Conservation (phyloP, 2,329 filamentous ascomycete genomes). For the Colletotrichum plurivorum region DNA sequence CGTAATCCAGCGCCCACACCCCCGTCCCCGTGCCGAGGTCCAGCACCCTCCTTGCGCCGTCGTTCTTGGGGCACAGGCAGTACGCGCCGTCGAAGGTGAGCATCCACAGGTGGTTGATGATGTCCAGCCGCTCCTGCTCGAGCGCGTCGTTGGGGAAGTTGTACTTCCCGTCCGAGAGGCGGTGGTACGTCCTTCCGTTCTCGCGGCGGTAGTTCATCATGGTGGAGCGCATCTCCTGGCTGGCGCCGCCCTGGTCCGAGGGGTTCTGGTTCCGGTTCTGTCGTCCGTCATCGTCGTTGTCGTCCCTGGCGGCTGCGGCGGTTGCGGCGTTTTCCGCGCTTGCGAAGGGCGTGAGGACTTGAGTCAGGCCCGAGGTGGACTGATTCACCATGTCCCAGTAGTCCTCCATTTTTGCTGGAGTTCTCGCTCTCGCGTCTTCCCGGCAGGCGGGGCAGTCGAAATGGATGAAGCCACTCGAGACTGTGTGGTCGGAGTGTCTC, state of each 20-base stretch:
- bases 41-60: slow-evolving; percentile 35
- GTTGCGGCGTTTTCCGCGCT: neutral
- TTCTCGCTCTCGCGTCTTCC: neutral
- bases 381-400: neutral
- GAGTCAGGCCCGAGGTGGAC: neutral
- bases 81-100: slow-evolving; percentile 59
- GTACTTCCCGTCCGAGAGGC: slow-evolving; percentile 48
- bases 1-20: slow-evolving; percentile 56
- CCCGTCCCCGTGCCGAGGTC: slow-evolving; percentile 49
- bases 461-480: neutral
- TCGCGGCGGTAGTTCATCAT: slow-evolving; percentile 37
- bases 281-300: neutral
- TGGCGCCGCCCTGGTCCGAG: too few relatives aligned
- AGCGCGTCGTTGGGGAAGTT: slow-evolving; percentile 52
- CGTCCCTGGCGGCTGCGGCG: neutral
- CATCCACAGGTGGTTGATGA: slow-evolving; percentile 68
- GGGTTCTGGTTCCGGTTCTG: neutral
- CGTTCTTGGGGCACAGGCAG: slow-evolving; percentile 42
- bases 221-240: slow-evolving; percentile 9
- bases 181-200: slow-evolving; percentile 38
- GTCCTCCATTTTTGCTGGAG: neutral
- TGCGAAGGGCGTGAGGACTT: neutral
- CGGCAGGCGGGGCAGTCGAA: neutral
- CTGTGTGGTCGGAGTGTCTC: too few relatives aligned
- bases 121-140: slow-evolving; percentile 68